Conservation (phyloP, 352 stramenopile genomes). For the Aphanomyces cochlioides region DNA sequence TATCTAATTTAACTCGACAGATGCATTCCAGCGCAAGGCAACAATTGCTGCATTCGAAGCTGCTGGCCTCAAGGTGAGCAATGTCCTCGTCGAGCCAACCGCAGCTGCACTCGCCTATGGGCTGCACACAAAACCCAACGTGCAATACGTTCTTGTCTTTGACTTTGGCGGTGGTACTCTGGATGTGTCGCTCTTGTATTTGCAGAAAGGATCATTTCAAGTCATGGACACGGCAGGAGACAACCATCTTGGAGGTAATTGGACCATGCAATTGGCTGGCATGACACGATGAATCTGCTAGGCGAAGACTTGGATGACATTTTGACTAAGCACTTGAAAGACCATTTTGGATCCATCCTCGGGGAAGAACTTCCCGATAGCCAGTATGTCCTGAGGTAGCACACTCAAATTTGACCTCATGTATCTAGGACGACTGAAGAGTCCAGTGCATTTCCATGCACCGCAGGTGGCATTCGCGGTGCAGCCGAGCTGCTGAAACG, state of each 20-base stretch:
- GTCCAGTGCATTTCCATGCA: conserved; percentile 43
- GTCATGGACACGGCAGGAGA: conserved; percentile 94
- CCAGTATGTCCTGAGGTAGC: background rate
- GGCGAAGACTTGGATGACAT: conserved; percentile 91
- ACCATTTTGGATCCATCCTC: conserved; percentile 63
- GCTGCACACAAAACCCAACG: conserved; percentile 86
- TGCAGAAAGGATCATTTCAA: conserved; percentile 93
- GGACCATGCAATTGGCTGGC: too few relatives aligned
- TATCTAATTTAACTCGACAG: background rate
- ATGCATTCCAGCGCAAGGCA: conserved; percentile 41
- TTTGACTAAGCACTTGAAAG: conserved; percentile 83
- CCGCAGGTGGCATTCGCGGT: conserved; percentile 47
- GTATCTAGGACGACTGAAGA: conserved; percentile 29
- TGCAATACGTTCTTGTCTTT: conserved; percentile 95
- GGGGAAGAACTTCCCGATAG: conserved; percentile 24
- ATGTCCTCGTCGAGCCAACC: conserved; percentile 86
- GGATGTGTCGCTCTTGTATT: conserved; percentile 91
- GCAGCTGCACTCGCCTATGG: conserved; percentile 94
- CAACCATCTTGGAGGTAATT: conserved; percentile 70
- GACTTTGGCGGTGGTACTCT: conserved; percentile 94
- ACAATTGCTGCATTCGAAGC: conserved; percentile 45
- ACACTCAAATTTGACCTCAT: background rate
- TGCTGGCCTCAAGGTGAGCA: conserved; percentile 47
- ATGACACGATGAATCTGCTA: conserved; percentile 7
- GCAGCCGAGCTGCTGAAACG: conserved; percentile 57